Evolutionary conservation across 1,284 basidiomycete genomes (phyloP).

Genomic region (Inonotus obliquus): DNA sequence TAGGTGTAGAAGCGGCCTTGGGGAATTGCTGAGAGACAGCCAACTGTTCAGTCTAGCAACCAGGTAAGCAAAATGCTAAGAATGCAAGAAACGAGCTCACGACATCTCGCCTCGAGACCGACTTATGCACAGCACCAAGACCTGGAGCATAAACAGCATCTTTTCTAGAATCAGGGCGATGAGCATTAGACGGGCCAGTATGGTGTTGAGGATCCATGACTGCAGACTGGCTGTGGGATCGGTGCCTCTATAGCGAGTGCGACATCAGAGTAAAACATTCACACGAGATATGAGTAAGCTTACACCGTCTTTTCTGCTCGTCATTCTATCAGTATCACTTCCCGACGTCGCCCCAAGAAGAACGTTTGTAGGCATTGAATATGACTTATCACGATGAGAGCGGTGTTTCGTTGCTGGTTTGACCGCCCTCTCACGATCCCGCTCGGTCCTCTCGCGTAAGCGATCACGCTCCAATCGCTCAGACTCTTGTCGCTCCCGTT

Average conservation of each 20-base stretch:
- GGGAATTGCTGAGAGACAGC: neutral
- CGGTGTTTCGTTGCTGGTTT: slow-evolving; percentile 3
- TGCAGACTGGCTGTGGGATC: slow-evolving; percentile 1
- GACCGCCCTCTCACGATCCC: slow-evolving; percentile 5
- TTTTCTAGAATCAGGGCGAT: neutral
- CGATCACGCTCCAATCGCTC: slow-evolving; percentile 9
- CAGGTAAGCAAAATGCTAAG: neutral
- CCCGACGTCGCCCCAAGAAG: slow-evolving; percentile 4
- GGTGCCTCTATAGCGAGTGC: slow-evolving; percentile 1
- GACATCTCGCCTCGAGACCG: neutral
- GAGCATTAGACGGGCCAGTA: neutral
- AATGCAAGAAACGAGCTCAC: neutral
- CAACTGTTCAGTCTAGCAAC: neutral
- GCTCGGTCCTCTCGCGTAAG: neutral
- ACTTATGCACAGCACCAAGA: neutral
- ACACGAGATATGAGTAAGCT: neutral
- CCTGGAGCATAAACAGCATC: neutral
- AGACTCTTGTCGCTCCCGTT: slow-evolving; percentile 2
- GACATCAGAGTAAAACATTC: neutral
- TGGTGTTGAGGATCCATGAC: neutral
- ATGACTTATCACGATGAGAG: slow-evolving; percentile 11
- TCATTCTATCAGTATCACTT: slow-evolving; percentile 13
- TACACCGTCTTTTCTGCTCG: slow-evolving; percentile 7
- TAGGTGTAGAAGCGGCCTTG: neutral
- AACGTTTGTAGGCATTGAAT: slow-evolving; percentile 5